phyloP scores from a whole-genome alignment of 306 rosid species.

The Psophocarpus tetragonolobus region DNA sequence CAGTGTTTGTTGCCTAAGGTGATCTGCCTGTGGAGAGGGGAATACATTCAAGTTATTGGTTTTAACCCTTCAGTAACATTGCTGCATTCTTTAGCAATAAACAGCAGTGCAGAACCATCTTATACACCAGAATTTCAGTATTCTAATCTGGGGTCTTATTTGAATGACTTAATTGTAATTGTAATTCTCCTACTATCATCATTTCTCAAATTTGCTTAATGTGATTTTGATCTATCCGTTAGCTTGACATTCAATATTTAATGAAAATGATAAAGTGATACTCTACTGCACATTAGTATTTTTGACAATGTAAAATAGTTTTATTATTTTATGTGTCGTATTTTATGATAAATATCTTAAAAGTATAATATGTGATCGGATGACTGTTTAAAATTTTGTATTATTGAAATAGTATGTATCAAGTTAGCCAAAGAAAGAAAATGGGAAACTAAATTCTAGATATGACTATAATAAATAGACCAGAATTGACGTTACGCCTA shows the following conservation, averaged over 20 bases:
- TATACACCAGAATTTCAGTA: background rate
- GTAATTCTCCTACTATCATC: background rate
- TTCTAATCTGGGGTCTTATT: background rate
- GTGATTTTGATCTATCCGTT: background rate
- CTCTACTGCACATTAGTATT: background rate
- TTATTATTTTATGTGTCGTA: no score
- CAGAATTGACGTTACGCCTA: background rate
- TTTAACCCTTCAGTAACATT: background rate
- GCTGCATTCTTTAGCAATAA: background rate
- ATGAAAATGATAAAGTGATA: background rate
- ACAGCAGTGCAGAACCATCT: background rate
- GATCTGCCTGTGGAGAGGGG: conserved; percentile 67
- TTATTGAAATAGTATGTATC: no score
- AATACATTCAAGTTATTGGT: conserved; percentile 23
- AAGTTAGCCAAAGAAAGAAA: no score
- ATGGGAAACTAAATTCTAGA: background rate
- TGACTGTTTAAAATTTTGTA: no score
- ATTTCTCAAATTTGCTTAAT: background rate
- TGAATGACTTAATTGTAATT: background rate
- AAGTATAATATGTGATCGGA: no score
- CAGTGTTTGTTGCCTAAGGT: conserved; percentile 73
- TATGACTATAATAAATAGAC: background rate
- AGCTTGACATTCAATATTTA: background rate
- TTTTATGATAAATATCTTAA: no score
- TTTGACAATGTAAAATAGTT: no score